A percentile compares a stretch with the other conserved stretches of the same genome.
Conservation (phyloP, 108 stramenopile species). For the Nitzschia inconspicua region DNA sequence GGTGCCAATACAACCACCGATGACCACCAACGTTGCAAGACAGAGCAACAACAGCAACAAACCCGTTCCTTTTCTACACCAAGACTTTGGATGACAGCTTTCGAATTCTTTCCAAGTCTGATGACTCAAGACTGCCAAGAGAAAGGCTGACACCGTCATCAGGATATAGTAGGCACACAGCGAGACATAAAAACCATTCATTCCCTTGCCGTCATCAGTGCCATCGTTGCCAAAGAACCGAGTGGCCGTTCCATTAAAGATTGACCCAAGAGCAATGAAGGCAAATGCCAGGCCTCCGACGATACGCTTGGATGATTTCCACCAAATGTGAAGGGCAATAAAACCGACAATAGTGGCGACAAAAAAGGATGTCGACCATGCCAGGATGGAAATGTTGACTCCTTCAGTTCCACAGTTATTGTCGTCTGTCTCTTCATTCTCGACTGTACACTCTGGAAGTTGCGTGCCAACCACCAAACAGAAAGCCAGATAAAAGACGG, state of each 20-base stretch:
- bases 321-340: not conserved
- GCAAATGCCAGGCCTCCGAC: not conserved
- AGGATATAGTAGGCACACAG: not conserved
- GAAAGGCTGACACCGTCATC: not conserved
- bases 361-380: constrained; percentile 5
- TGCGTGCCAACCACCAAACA: not conserved
- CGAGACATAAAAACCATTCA: not conserved
- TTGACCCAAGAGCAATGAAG: not conserved
- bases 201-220: not conserved
- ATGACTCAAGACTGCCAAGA: not conserved
- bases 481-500: not conserved
- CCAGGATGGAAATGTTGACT: not conserved
- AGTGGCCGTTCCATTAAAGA: not conserved
- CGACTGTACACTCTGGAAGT: not conserved
- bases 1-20: not conserved
- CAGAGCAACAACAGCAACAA: not conserved
- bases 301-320: no score
- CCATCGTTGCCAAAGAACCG: not conserved
- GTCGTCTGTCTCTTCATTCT: not conserved
- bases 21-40: not conserved
- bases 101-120: not conserved
- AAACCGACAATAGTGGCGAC: not conserved
- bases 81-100: no score
- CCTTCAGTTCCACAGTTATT: not conserved
- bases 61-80: no score